Evolutionary conservation across 768 basidiomycete genomes (phyloP).

Genomic region (Podaxis carcinomalis): DNA sequence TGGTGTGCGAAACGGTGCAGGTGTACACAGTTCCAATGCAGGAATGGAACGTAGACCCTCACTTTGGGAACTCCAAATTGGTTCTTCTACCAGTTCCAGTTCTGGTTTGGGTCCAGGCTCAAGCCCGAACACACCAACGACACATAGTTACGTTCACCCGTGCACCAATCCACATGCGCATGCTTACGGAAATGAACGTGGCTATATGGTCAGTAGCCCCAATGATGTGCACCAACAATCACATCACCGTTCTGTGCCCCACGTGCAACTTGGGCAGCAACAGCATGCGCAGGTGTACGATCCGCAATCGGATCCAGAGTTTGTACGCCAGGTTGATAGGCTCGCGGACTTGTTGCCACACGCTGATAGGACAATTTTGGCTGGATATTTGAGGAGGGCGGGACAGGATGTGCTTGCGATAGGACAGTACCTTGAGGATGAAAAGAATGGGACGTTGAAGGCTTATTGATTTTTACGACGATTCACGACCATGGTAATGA

Average conservation of each 20-base stretch:
- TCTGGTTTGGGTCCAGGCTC: background rate
- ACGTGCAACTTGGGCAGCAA: background rate
- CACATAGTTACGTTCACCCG: conserved; percentile 8
- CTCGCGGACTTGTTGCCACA: conserved; percentile 68
- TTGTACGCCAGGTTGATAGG: conserved; percentile 65
- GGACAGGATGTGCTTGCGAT: conserved; percentile 85
- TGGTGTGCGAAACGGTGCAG: conserved; percentile 18
- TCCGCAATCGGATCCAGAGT: conserved; percentile 45
- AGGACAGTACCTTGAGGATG: conserved; percentile 81
- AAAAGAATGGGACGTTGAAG: conserved; percentile 63
- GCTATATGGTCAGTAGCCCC: background rate
- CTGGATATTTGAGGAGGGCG: conserved; percentile 66
- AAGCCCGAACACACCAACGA: background rate
- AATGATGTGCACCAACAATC: background rate
- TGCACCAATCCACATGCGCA: background rate
- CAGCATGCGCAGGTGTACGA: conserved; percentile 17
- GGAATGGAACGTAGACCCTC: conserved; percentile 34
- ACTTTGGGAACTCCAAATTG: conserved; percentile 25
- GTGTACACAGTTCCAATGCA: conserved; percentile 11
- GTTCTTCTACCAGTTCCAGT: background rate
- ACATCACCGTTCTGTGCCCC: background rate
- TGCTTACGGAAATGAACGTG: background rate
- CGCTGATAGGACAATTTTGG: conserved; percentile 62
- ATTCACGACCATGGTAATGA: background rate
- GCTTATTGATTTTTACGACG: conserved; percentile 19